These are phyloP conservation scores for Bryoerythrophyllum caledonicum DNA, from an alignment of 225 moss, liverwort and hornwort genomes.

Conservation along the genomic window DNA sequence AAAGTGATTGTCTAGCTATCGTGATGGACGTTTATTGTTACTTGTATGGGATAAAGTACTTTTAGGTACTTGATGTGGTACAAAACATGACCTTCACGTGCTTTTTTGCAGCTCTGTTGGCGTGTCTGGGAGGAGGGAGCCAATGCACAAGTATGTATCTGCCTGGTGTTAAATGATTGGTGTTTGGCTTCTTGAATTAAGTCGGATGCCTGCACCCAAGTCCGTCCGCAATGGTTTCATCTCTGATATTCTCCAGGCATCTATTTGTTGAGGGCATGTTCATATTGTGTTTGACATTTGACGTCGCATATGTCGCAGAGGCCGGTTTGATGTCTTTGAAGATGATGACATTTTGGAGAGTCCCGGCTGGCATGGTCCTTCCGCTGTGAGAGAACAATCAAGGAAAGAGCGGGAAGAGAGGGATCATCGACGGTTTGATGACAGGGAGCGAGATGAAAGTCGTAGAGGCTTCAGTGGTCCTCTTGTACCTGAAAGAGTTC, in stretches of 20 bases:
- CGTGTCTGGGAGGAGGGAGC: constrained; percentile 54
- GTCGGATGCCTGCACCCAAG: constrained; percentile 7
- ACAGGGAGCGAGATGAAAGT: constrained; percentile 52
- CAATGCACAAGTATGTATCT: constrained; percentile 61
- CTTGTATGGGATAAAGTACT: neutral
- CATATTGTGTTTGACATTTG: constrained; percentile 22
- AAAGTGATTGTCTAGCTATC: constrained; percentile 8
- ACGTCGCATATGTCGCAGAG: constrained; percentile 37
- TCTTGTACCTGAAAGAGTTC: constrained; percentile 47
- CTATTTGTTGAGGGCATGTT: constrained; percentile 5
- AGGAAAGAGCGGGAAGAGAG: constrained; percentile 46
- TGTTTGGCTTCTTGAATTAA: constrained; percentile 10
- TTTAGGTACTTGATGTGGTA: constrained; percentile 3
- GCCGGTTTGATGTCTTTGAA: constrained; percentile 78
- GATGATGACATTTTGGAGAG: constrained; percentile 47
- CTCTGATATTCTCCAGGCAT: neutral
- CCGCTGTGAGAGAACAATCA: constrained; percentile 32
- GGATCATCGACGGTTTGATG: constrained; percentile 23
- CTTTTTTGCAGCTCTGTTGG: constrained; percentile 41
- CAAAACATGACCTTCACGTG: constrained; percentile 10
- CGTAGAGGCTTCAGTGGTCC: constrained; percentile 48
- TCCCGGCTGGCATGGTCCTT: constrained; percentile 43
- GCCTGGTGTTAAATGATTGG: neutral
- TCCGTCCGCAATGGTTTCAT: constrained; percentile 11
- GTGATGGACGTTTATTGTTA: neutral